These are phyloP conservation scores for Domatiomyces catenatus DNA, from an alignment of 2,329 filamentous ascomycete genomes.

Conservation along the genomic window DNA sequence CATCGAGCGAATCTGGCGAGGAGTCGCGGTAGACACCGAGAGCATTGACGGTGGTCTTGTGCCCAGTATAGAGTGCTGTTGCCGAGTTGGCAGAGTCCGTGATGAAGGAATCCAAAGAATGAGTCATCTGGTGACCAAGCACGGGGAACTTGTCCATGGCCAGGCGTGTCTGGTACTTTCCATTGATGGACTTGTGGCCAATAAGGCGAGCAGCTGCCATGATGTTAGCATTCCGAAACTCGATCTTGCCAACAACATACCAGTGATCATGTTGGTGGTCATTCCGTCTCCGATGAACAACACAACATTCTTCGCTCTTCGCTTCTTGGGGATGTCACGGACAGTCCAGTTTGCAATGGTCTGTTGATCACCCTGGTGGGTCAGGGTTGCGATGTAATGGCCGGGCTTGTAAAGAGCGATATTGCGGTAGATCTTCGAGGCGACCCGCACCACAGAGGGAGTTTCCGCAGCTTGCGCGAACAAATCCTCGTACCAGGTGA, in stretches of 20 bases:
- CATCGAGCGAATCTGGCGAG: slow-evolving; percentile 56
- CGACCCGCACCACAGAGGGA: slow-evolving; percentile 62
- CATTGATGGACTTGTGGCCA: slow-evolving; percentile 69
- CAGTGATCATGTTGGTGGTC: slow-evolving; percentile 34
- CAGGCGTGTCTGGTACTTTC: slow-evolving; percentile 63
- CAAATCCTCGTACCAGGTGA: slow-evolving; percentile 70
- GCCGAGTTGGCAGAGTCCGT: slow-evolving; percentile 78
- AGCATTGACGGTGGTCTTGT: slow-evolving; percentile 71
- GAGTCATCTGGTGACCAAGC: slow-evolving; percentile 78
- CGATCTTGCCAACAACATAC: slow-evolving; percentile 1
- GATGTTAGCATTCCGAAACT: slow-evolving; percentile 20
- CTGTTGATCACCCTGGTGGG: slow-evolving; percentile 56
- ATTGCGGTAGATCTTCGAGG: slow-evolving; percentile 61
- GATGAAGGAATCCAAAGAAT: slow-evolving; percentile 72
- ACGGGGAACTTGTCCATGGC: slow-evolving; percentile 71
- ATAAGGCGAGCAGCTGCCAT: slow-evolving; percentile 67
- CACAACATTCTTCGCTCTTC: slow-evolving; percentile 71
- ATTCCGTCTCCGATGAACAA: slow-evolving; percentile 63
- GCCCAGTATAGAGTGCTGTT: slow-evolving; percentile 64
- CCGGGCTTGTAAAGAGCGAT: slow-evolving; percentile 65
- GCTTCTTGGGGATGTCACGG: slow-evolving; percentile 50
- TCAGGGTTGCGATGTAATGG: slow-evolving; percentile 59
- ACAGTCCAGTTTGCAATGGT: slow-evolving; percentile 67
- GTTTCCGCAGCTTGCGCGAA: slow-evolving; percentile 58
- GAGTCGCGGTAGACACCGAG: slow-evolving; percentile 71